Conservation (phyloP, 805 yeast species). For the Spathaspora hagerdaliae region DNA sequence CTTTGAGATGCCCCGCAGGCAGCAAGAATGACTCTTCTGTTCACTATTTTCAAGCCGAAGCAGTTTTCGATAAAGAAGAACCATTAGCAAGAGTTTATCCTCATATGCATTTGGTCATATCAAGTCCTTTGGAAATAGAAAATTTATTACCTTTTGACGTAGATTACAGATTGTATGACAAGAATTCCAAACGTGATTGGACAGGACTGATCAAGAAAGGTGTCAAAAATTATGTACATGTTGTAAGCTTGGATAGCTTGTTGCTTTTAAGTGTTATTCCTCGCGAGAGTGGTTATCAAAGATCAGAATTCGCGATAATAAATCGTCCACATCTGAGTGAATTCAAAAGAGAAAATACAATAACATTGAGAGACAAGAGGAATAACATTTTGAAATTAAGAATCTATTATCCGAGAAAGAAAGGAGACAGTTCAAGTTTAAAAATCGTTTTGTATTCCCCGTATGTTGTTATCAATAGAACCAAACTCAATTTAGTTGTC, state of each 20-base stretch:
- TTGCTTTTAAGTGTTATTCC: constrained; percentile 70
- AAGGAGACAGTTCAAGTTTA: constrained; percentile 53
- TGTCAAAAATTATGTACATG: constrained; percentile 69
- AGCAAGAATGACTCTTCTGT: constrained; percentile 36
- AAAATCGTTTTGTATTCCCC: constrained; percentile 77
- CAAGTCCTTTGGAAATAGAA: constrained; percentile 84
- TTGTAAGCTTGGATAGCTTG: constrained; percentile 68
- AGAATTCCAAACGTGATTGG: constrained; percentile 66
- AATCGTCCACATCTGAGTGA: constrained; percentile 52
- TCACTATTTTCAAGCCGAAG: constrained; percentile 71
- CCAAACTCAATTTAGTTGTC: constrained; percentile 62
- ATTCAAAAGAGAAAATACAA: constrained; percentile 50
- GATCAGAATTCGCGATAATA: constrained; percentile 73
- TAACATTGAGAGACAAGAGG: constrained; percentile 52
- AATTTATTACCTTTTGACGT: constrained; percentile 83
- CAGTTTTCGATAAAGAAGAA: constrained; percentile 59
- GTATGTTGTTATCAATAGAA: constrained; percentile 75
- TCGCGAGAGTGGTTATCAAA: constrained; percentile 53
- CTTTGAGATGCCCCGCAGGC: constrained; percentile 57
- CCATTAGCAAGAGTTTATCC: constrained; percentile 78
- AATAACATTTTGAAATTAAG: constrained; percentile 66
- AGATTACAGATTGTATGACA: constrained; percentile 71
- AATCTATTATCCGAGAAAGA: constrained; percentile 56
- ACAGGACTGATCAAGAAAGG: constrained; percentile 61
- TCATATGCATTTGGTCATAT: constrained; percentile 68